Conservation (phyloP, 2,329 filamentous ascomycete species). For the Leptographium flavum region DNA sequence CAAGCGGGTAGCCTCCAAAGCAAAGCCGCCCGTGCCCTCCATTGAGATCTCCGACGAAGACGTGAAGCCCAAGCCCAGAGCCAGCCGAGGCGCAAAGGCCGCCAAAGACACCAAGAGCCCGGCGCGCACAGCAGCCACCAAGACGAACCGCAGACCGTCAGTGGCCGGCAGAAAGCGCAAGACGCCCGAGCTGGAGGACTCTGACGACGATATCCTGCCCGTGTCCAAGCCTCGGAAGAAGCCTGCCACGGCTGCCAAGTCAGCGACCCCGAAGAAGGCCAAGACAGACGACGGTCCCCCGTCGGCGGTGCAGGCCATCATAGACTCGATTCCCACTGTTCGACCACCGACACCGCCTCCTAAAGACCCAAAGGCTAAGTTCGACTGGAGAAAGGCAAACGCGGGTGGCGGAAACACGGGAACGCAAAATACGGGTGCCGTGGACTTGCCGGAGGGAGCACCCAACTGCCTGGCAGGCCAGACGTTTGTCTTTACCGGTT, state of each 20-base stretch:
- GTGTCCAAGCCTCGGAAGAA: constrained; percentile 26
- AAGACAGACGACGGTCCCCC: constrained; percentile 47
- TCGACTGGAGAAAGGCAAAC: constrained; percentile 56
- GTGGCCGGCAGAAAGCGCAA: constrained; percentile 38
- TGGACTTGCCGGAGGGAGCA: constrained; percentile 65
- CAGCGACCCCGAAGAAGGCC: constrained; percentile 12
- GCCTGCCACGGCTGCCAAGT: constrained; percentile 24
- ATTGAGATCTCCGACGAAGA: constrained; percentile 15
- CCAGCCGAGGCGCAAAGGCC: not conserved
- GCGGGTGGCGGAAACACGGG: constrained; percentile 46
- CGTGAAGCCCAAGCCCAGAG: constrained; percentile 13
- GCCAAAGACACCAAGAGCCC: constrained; percentile 13
- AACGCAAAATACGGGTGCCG: constrained; percentile 46
- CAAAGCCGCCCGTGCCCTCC: constrained; percentile 18
- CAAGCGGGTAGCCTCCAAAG: constrained; percentile 38
- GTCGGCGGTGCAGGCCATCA: constrained; percentile 63
- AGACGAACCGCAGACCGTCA: not conserved
- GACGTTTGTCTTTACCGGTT: constrained; percentile 88
- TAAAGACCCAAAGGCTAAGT: constrained; percentile 55
- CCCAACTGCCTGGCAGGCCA: constrained; percentile 85
- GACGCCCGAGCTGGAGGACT: constrained; percentile 36
- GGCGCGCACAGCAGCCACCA: constrained; percentile 10
- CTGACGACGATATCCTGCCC: constrained; percentile 35
- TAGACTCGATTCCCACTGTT: constrained; percentile 76
- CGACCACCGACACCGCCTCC: constrained; percentile 72